Conservation (phyloP, 768 basidiomycete species). For the Lentinula sp. region DNA sequence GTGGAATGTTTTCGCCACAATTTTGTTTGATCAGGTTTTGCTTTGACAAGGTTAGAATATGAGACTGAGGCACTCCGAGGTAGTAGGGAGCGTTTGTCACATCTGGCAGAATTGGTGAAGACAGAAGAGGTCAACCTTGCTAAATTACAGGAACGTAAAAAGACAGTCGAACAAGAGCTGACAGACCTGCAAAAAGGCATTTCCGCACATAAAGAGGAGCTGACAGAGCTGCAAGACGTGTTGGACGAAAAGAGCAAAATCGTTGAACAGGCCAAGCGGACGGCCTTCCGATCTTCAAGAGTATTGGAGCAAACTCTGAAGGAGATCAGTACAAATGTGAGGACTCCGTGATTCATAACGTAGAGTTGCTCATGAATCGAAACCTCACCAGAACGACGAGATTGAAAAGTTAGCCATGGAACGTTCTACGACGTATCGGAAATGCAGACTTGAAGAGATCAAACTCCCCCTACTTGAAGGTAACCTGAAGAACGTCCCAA, state of each 20-base stretch:
- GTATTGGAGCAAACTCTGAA: conserved; percentile 83
- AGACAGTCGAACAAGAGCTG: conserved; percentile 53
- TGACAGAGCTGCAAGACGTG: conserved; percentile 52
- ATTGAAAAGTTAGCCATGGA: conserved; percentile 87
- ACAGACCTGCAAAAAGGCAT: conserved; percentile 49
- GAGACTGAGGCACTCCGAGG: conserved; percentile 69
- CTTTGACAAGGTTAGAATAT: conserved; percentile 61
- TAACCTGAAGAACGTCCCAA: conserved; percentile 78
- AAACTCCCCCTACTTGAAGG: conserved; percentile 73
- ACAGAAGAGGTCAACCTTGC: conserved; percentile 49
- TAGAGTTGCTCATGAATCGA: conserved; percentile 16
- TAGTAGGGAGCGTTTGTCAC: conserved; percentile 56
- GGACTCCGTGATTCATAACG: conserved; percentile 13
- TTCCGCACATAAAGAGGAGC: conserved; percentile 50
- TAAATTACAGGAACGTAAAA: conserved; percentile 51
- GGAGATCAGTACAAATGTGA: conserved; percentile 78
- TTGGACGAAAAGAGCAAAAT: conserved; percentile 69
- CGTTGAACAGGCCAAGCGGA: conserved; percentile 74
- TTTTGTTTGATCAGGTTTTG: conserved; percentile 2
- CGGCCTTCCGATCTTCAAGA: conserved; percentile 63
- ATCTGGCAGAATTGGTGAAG: conserved; percentile 43
- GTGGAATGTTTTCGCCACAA: not conserved
- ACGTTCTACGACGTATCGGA: conserved; percentile 80
- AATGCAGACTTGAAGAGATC: conserved; percentile 92
- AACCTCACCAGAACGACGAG: conserved; percentile 62